Evolutionary conservation across 768 basidiomycete genomes (phyloP).

Genomic region (Hericium alpestre): DNA sequence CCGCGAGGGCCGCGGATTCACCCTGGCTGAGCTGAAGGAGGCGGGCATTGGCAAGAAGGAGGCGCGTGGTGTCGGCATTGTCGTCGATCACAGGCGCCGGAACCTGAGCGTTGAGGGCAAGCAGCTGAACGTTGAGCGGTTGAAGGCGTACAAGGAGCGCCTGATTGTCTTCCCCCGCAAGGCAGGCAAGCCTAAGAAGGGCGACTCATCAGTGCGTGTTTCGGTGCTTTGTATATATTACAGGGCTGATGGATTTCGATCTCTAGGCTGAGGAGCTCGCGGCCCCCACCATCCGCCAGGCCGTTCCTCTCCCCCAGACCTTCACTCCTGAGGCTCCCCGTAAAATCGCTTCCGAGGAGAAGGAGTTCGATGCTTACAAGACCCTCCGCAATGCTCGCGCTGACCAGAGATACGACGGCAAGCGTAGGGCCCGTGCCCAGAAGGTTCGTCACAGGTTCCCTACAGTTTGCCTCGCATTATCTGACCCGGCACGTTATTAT

Average conservation of each 20-base stretch:
- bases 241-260: not conserved
- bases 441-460: slow-evolving; percentile 47
- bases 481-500: slow-evolving; percentile 12
- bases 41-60: slow-evolving; percentile 92
- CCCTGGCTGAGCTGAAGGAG: slow-evolving; percentile 86
- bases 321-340: slow-evolving; percentile 76
- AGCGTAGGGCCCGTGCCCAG: slow-evolving; percentile 73
- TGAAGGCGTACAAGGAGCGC: slow-evolving; percentile 86
- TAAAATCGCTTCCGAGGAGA: slow-evolving; percentile 86
- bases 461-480: not conserved
- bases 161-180: slow-evolving; percentile 97
- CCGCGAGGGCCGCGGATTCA: slow-evolving; percentile 95
- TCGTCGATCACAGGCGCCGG: slow-evolving; percentile 94
- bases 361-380: slow-evolving; percentile 78
- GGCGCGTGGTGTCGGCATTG: slow-evolving; percentile 85
- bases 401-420: slow-evolving; percentile 74
- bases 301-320: slow-evolving; percentile 56
- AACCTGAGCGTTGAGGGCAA: slow-evolving; percentile 96
- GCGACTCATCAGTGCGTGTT: slow-evolving; percentile 74
- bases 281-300: slow-evolving; percentile 60
- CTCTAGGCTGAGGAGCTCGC: slow-evolving; percentile 72
- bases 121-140: slow-evolving; percentile 85
- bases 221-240: slow-evolving; percentile 1
- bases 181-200: slow-evolving; percentile 89
- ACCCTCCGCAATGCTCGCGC: slow-evolving; percentile 81